phyloP scores from a whole-genome alignment of 192 early-diverging fungal genomes.

The Gaertneriomyces sp. region DNA sequence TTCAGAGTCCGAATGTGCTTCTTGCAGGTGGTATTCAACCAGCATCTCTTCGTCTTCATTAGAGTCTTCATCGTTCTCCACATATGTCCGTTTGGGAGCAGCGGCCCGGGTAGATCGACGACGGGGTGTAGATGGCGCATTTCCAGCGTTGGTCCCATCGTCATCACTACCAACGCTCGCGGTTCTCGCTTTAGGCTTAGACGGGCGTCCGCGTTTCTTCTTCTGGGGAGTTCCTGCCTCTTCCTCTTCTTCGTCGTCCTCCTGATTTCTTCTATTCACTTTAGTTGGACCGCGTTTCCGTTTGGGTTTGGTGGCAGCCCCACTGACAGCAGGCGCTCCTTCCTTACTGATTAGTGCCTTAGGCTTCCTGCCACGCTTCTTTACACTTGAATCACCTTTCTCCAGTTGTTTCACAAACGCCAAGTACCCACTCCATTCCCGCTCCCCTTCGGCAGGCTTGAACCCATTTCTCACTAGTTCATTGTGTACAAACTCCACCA shows the following conservation, averaged over 20 bases:
- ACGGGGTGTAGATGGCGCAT: slow-evolving; percentile 4
- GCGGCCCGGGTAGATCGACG: slow-evolving; percentile 26
- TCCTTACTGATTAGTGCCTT: slow-evolving; percentile 16
- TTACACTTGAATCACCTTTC: slow-evolving; percentile 36
- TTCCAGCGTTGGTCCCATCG: slow-evolving; percentile 19
- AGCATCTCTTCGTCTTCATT: slow-evolving; percentile 20
- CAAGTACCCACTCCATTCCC: slow-evolving; percentile 38
- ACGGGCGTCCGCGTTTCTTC: background rate
- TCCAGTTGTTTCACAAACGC: slow-evolving; percentile 35
- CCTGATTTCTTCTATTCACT: slow-evolving; percentile 7
- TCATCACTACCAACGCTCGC: slow-evolving; percentile 12
- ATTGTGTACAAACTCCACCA: slow-evolving; percentile 32
- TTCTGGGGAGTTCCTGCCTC: slow-evolving; percentile 10
- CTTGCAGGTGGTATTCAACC: slow-evolving; percentile 5
- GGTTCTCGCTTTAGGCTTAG: background rate
- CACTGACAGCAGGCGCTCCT: background rate
- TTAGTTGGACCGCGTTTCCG: background rate
- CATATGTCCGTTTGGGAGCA: slow-evolving; percentile 4
- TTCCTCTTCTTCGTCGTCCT: slow-evolving; percentile 6
- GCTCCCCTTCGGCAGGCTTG: slow-evolving; percentile 35
- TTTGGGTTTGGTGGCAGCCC: slow-evolving; percentile 12
- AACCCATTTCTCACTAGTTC: slow-evolving; percentile 21
- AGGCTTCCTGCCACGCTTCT: slow-evolving; percentile 18
- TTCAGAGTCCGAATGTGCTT: slow-evolving; percentile 7
- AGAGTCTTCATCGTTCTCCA: slow-evolving; percentile 28